Evolutionary conservation across 768 basidiomycete species (phyloP).

Genomic region (Cantharellus cinnabarinus): DNA sequence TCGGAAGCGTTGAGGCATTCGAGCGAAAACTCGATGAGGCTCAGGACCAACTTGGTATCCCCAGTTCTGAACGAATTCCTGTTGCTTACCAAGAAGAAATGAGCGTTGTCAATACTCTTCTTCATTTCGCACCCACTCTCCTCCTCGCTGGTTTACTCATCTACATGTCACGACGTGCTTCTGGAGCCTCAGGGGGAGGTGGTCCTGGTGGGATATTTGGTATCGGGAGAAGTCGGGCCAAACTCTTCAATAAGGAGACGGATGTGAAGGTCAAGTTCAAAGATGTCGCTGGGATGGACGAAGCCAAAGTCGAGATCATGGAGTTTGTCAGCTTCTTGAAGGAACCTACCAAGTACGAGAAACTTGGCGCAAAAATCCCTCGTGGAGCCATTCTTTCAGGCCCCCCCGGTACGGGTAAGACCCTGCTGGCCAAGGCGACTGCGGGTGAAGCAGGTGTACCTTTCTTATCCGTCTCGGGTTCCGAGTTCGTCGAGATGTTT

Average conservation of each 20-base stretch:
- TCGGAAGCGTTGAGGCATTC: slow-evolving; percentile 92
- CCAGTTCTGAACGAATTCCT: slow-evolving; percentile 81
- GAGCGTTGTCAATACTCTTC: slow-evolving; percentile 54
- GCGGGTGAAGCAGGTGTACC: slow-evolving; percentile 96
- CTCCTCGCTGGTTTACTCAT: slow-evolving; percentile 78
- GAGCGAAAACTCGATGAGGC: slow-evolving; percentile 90
- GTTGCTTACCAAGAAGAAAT: slow-evolving; percentile 95
- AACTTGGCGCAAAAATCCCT: slow-evolving; percentile 92
- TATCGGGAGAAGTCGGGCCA: slow-evolving; percentile 89
- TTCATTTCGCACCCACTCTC: slow-evolving; percentile 89
- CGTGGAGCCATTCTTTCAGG: slow-evolving; percentile 88
- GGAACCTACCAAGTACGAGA: slow-evolving; percentile 85
- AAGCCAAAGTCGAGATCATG: slow-evolving; percentile 99
- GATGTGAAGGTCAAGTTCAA: slow-evolving; percentile 84
- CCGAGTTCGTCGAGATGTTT: slow-evolving; percentile 99
- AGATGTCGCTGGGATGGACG: slow-evolving; percentile 99
- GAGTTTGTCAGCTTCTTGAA: slow-evolving; percentile 99
- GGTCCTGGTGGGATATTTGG: slow-evolving; percentile 78
- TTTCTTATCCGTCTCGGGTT: slow-evolving; percentile 95
- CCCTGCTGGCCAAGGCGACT: slow-evolving; percentile 91
- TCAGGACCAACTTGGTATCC: slow-evolving; percentile 80
- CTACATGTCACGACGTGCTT: slow-evolving; percentile 62
- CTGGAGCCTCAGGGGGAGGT: slow-evolving; percentile 35
- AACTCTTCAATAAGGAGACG: slow-evolving; percentile 91
- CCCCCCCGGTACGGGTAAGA: slow-evolving; percentile 96